These are phyloP conservation scores for Schizochytrium sp. DNA, from an alignment of 108 stramenopile genomes.

Conservation along the genomic window DNA sequence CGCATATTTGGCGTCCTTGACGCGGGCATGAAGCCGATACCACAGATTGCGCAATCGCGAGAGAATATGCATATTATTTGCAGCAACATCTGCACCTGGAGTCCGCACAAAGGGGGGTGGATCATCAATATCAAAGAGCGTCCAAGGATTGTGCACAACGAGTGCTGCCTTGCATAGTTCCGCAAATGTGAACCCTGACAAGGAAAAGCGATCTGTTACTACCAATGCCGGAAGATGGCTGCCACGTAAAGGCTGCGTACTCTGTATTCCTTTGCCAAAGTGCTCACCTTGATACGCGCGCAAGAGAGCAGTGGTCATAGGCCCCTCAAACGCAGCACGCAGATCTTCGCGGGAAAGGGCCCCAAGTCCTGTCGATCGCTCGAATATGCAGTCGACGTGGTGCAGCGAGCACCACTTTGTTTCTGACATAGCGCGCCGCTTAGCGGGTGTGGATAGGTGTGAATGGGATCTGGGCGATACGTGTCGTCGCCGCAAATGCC, in stretches of 20 bases:
- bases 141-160: neutral
- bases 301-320: neutral
- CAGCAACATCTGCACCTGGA: neutral
- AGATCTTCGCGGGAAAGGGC: neutral
- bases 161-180: neutral
- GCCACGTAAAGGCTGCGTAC: neutral
- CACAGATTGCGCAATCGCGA: neutral
- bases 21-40: neutral
- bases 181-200: slow-evolving; percentile 2
- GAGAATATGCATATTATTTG: neutral
- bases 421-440: neutral
- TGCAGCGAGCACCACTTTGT: neutral
- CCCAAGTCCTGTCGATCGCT: neutral
- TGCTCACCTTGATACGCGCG: neutral
- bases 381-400: neutral
- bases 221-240: neutral
- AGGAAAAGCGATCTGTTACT: neutral
- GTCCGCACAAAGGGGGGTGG: neutral
- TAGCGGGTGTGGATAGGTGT: too few species aligned
- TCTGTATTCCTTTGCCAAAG: neutral
- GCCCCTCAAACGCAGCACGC: neutral
- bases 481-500: too few species aligned
- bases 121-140: neutral
- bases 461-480: too few species aligned
- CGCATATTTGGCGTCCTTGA: neutral